Percentiles rank a stretch among this genome's conserved stretches.
Conservation (phyloP, 2,329 filamentous ascomycete genomes). For the Colletotrichum lini region DNA sequence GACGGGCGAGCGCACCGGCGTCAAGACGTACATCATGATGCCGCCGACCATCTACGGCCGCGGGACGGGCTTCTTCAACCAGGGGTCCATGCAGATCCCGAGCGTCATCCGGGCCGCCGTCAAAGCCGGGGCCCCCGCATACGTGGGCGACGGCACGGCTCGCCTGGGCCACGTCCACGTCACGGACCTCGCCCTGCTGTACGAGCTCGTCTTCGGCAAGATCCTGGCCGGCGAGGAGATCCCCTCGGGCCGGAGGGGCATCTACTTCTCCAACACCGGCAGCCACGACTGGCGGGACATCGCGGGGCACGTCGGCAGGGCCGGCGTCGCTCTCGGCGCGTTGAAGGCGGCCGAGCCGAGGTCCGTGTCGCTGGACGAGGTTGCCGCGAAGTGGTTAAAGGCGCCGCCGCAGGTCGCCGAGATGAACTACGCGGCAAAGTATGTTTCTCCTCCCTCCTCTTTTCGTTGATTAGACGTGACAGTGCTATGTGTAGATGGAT, state of each 20-base stretch:
- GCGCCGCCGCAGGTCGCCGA: conserved; percentile 17
- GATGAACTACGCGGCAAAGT: conserved; percentile 36
- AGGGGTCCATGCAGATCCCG: conserved; percentile 56
- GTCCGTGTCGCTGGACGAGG: conserved; percentile 30
- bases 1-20: conserved; percentile 53
- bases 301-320: conserved; percentile 52
- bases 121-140: conserved; percentile 41
- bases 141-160: conserved; percentile 54
- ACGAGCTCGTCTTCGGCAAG: conserved; percentile 53
- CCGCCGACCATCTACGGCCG: conserved; percentile 62
- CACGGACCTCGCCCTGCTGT: conserved; percentile 58
- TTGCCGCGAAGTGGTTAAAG: neutral
- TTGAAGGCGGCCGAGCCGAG: conserved; percentile 46
- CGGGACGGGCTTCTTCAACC: conserved; percentile 59
- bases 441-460: neutral
- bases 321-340: conserved; percentile 48
- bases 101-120: conserved; percentile 50
- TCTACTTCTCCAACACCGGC: conserved; percentile 60
- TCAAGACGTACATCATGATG: conserved; percentile 63
- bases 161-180: conserved; percentile 62
- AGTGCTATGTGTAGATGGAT: neutral
- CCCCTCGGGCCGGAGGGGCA: conserved; percentile 55
- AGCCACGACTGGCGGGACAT: conserved; percentile 57
- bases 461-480: no score
- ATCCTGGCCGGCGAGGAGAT: conserved; percentile 51